Conservation (phyloP, 2,329 filamentous ascomycete genomes). For the Fusarium agapanthi region DNA sequence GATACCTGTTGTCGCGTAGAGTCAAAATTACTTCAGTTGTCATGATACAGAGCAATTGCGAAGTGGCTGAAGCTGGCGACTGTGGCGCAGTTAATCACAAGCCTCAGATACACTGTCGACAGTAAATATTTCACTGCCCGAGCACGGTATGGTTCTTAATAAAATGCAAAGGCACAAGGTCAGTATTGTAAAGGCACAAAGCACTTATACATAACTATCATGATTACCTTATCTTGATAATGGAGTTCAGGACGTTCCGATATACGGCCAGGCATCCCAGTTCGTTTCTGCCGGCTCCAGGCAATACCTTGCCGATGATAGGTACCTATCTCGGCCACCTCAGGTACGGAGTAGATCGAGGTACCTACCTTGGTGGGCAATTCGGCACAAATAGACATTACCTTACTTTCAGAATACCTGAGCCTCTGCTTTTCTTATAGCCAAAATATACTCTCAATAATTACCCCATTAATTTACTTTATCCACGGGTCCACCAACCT, state of each 20-base stretch:
- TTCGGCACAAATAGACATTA: neutral
- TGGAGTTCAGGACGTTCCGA: neutral
- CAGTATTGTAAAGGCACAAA: too few species aligned
- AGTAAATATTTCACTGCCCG: neutral
- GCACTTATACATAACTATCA: neutral
- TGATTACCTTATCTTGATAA: neutral
- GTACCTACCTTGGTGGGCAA: too few species aligned
- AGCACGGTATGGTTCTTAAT: neutral
- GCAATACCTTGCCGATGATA: too few species aligned
- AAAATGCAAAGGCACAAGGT: fast-evolving
- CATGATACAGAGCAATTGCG: constrained; percentile 7
- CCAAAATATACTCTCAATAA: neutral
- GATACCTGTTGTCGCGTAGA: neutral
- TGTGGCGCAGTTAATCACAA: constrained; percentile 4
- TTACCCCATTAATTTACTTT: neutral
- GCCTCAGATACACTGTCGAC: neutral
- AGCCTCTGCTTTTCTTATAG: neutral
- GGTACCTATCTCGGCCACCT: neutral
- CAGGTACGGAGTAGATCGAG: too few species aligned
- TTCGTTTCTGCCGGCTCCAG: neutral
- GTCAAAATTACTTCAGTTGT: neutral
- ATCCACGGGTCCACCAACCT: neutral
- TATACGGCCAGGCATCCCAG: too few species aligned
- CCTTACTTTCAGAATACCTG: neutral
- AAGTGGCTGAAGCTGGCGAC: constrained; percentile 18